These are phyloP conservation scores for Fusarium lyarnte DNA, from an alignment of 2,329 filamentous ascomycete species.

Conservation along the genomic window DNA sequence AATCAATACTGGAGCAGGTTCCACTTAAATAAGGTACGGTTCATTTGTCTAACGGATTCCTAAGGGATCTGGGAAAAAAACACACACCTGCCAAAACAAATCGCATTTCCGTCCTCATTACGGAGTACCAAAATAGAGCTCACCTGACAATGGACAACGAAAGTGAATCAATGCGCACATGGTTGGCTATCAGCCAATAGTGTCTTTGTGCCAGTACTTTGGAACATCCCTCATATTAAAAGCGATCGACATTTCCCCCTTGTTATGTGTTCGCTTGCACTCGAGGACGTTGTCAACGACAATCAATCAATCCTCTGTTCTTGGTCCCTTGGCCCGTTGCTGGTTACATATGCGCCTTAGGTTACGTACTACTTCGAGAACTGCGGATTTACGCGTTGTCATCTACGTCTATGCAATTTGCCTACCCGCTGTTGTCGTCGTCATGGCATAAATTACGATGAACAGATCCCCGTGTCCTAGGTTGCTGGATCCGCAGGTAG, in stretches of 20 bases:
- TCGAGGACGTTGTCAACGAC: conserved; percentile 4
- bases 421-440: conserved; percentile 15
- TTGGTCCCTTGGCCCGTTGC: conserved; percentile 23
- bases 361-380: conserved; percentile 17
- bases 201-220: neutral
- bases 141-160: neutral
- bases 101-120: neutral
- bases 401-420: conserved; percentile 15
- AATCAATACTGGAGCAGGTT: too few species aligned
- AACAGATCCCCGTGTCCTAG: conserved; percentile 26
- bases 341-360: conserved; percentile 21
- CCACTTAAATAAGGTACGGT: too few species aligned
- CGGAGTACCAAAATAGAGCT: neutral
- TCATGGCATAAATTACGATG: conserved; percentile 38
- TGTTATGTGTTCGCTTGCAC: conserved; percentile 15
- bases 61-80: too few species aligned
- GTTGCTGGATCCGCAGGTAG: conserved; percentile 4
- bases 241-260: conserved; percentile 27
- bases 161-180: conserved; percentile 1
- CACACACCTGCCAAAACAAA: conserved; percentile 27
- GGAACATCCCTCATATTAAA: conserved; percentile 21
- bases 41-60: too few species aligned
- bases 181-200: neutral
- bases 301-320: conserved; percentile 1
- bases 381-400: conserved; percentile 6